phyloP scores from a whole-genome alignment of 139 green algal species.

The Chlamydomonas asymmetrica region DNA sequence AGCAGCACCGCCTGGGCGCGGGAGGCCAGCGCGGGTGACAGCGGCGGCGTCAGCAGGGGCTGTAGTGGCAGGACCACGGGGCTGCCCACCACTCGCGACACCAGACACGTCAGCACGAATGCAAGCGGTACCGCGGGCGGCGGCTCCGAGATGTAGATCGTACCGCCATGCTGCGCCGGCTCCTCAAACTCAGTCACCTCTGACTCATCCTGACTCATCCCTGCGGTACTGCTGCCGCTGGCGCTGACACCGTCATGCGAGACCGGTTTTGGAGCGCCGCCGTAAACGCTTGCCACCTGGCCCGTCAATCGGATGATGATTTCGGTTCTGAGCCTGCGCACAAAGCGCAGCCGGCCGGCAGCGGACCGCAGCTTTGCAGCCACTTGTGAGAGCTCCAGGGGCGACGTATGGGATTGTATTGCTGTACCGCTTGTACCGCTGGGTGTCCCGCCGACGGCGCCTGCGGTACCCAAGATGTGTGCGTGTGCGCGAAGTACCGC shows the following conservation, averaged over 20 bases:
- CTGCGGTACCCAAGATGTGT: slow-evolving; percentile 3
- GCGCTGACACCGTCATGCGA: too few species aligned
- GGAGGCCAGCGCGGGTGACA: slow-evolving; percentile 24
- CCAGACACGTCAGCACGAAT: slow-evolving; percentile 40
- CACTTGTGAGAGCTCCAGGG: too few species aligned
- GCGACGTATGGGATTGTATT: too few species aligned
- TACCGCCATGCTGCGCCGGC: too few species aligned
- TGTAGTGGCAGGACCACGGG: slow-evolving; percentile 59
- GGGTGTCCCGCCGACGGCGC: background rate
- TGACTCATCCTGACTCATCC: too few species aligned
- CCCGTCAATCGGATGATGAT: background rate
- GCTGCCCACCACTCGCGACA: slow-evolving; percentile 55
- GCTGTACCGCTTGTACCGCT: too few species aligned
- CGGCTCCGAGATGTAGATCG: slow-evolving; percentile 20
- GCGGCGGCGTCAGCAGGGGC: slow-evolving; percentile 46
- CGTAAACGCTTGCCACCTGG: too few species aligned
- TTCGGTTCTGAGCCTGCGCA: slow-evolving; percentile 28
- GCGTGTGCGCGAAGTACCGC: slow-evolving; percentile 20
- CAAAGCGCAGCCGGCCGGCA: slow-evolving; percentile 39
- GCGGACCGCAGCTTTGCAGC: background rate
- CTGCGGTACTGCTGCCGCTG: too few species aligned
- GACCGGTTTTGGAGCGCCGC: too few species aligned
- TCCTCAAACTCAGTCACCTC: too few species aligned
- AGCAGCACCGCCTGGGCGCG: slow-evolving; percentile 37
- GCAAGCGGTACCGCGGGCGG: slow-evolving; percentile 29